These are phyloP conservation scores for Haplosporangium sp. DNA, from an alignment of 371 early-diverging fungal genomes.

Conservation along the genomic window DNA sequence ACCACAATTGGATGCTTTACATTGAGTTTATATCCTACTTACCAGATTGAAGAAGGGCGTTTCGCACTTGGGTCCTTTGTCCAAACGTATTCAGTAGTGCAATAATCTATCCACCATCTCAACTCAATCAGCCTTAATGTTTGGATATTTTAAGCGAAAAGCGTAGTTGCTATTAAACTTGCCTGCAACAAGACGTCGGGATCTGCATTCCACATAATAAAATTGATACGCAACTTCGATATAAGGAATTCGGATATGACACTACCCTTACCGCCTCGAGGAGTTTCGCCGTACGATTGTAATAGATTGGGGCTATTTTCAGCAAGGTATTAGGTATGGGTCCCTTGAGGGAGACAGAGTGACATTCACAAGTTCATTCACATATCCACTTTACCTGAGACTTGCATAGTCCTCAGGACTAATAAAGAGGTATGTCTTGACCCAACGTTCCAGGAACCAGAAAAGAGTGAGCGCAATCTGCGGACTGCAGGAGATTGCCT, in stretches of 20 bases:
- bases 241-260: slow-evolving; percentile 72
- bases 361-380: no score
- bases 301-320: slow-evolving; percentile 62
- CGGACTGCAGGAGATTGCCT: slow-evolving; percentile 78
- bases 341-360: no score
- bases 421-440: slow-evolving; percentile 75
- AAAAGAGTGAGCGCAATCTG: slow-evolving; percentile 77
- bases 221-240: slow-evolving; percentile 69
- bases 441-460: slow-evolving; percentile 85
- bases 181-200: slow-evolving; percentile 74
- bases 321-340: background rate
- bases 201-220: slow-evolving; percentile 80
- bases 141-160: background rate
- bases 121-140: background rate
- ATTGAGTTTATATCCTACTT: slow-evolving; percentile 2
- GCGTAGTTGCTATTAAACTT: background rate
- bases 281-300: slow-evolving; percentile 67
- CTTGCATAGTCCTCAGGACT: slow-evolving; percentile 70
- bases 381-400: slow-evolving; percentile 59
- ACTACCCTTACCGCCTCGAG: slow-evolving; percentile 71
- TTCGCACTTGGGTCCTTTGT: slow-evolving; percentile 60
- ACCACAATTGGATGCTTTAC: no score
- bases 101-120: slow-evolving; percentile 60
- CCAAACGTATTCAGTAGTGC: slow-evolving; percentile 70
- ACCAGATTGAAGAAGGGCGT: slow-evolving; percentile 73